A percentile compares a stretch with the other conserved stretches of the same genome.
phyloP scores from a whole-genome alignment of 345 rosid species.

The Pistacia atlantica region DNA sequence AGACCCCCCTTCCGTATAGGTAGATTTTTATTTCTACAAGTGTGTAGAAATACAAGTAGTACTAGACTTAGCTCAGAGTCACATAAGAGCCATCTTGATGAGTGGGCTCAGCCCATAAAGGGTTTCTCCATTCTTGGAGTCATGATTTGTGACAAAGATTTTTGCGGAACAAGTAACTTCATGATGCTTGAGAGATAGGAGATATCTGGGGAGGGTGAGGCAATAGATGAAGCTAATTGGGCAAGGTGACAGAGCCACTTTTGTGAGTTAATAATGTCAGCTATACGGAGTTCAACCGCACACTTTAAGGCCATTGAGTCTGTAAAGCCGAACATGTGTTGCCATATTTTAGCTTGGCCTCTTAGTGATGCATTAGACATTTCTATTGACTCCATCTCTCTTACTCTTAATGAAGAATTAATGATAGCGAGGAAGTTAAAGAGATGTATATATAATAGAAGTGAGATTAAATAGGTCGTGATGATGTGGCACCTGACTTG shows the following conservation, averaged over 20 bases:
- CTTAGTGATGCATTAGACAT: too few species aligned
- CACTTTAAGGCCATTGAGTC: slow-evolving; percentile 44
- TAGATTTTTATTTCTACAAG: too few species aligned
- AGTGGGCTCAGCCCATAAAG: slow-evolving; percentile 27
- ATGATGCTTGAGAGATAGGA: slow-evolving; percentile 26
- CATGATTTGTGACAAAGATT: slow-evolving; percentile 23
- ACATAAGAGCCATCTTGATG: slow-evolving; percentile 37
- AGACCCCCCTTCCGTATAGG: too few species aligned
- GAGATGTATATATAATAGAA: too few species aligned
- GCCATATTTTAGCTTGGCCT: too few species aligned
- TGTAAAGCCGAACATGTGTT: neutral
- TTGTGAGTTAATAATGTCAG: slow-evolving; percentile 35
- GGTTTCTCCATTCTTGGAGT: slow-evolving; percentile 17
- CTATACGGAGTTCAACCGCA: slow-evolving; percentile 40
- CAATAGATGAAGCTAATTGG: slow-evolving; percentile 25
- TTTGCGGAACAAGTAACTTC: slow-evolving; percentile 35
- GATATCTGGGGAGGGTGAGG: slow-evolving; percentile 12
- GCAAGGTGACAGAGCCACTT: slow-evolving; percentile 26
- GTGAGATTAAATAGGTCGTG: too few species aligned
- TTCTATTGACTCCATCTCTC: too few species aligned
- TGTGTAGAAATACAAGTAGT: slow-evolving; percentile 26
- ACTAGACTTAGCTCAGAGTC: slow-evolving; percentile 24
- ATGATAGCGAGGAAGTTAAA: too few species aligned
- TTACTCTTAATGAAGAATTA: too few species aligned
- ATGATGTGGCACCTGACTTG: too few species aligned